phyloP scores from a whole-genome alignment of 2,329 filamentous ascomycete genomes.

The Gliomastix tumulicola region DNA sequence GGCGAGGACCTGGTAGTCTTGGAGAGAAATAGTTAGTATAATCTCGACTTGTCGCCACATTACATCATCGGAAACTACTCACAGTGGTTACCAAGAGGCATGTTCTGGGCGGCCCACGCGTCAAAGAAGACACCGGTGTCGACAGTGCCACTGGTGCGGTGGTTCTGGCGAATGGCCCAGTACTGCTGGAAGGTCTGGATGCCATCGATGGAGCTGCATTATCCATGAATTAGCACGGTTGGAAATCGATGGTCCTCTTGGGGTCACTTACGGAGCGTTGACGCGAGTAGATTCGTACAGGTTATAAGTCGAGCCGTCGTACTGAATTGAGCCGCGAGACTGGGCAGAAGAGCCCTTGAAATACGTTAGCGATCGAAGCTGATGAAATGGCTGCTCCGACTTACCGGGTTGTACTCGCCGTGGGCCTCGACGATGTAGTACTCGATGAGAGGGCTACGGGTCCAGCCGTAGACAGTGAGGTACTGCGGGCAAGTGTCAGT shows the following conservation, averaged over 20 bases:
- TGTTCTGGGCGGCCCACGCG: conserved; percentile 35
- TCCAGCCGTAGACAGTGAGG: conserved; percentile 26
- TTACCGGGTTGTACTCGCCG: conserved; percentile 17
- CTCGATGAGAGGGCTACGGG: conserved; percentile 19
- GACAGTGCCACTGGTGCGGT: conserved; percentile 39
- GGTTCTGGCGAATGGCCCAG: conserved; percentile 36
- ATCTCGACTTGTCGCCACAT: too few species aligned
- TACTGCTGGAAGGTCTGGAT: conserved; percentile 38
- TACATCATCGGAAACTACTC: too few species aligned
- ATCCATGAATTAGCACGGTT: too few species aligned
- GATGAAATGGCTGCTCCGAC: neutral
- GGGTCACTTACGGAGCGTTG: conserved; percentile 30
- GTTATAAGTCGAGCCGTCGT: conserved; percentile 17
- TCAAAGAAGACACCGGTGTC: conserved; percentile 38
- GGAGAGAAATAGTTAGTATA: too few species aligned
- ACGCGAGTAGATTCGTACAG: conserved; percentile 18
- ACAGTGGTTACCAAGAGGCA: conserved; percentile 34
- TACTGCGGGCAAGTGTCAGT: conserved; percentile 9
- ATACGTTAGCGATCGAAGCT: conserved; percentile 1
- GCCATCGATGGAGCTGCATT: conserved; percentile 34
- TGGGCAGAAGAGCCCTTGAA: conserved; percentile 9
- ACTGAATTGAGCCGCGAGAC: conserved; percentile 13
- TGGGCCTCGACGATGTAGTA: conserved; percentile 24
- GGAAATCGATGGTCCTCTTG: too few species aligned
- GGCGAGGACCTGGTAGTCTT: conserved; percentile 44